Percentiles rank a stretch among this genome's conserved stretches.
Evolutionary conservation across 2,329 filamentous ascomycete genomes (phyloP).

Genomic region (Aureobasidium sp.): DNA sequence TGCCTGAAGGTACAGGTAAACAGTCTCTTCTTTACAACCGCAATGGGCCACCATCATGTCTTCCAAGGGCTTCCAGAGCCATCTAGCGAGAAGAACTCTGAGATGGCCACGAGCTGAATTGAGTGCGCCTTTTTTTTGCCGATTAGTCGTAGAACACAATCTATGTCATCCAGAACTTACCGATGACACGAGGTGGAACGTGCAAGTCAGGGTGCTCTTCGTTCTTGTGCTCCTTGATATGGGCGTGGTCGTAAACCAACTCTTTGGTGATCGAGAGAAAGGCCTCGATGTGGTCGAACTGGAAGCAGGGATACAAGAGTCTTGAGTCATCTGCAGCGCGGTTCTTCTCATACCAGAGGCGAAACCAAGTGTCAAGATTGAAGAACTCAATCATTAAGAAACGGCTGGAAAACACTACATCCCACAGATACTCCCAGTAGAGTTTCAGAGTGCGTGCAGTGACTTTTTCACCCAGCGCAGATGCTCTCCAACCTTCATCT

Average conservation of each 20-base stretch:
- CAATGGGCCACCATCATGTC: background rate
- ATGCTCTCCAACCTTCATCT: background rate
- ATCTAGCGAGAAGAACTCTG: constrained; percentile 19
- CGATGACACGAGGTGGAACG: background rate
- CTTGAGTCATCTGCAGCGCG: background rate
- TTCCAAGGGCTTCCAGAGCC: background rate
- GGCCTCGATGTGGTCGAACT: constrained; percentile 27
- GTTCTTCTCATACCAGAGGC: background rate
- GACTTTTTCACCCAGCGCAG: background rate
- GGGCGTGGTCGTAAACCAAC: constrained; percentile 26
- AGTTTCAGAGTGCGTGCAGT: background rate
- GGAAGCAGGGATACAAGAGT: constrained; percentile 24
- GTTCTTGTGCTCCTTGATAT: background rate
- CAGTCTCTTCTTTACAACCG: background rate
- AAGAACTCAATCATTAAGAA: background rate
- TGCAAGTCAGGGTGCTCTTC: background rate
- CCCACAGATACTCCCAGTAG: background rate
- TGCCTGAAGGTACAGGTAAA: background rate
- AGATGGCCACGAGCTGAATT: constrained; percentile 19
- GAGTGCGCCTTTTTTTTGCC: background rate
- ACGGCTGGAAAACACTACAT: background rate
- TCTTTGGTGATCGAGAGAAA: constrained; percentile 26
- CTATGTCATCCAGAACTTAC: background rate
- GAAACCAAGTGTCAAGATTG: background rate
- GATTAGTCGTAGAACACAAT: background rate